Evolutionary conservation across 1,284 basidiomycete genomes (phyloP), one percentile per base, ranked within the genome.

Genomic region (Sanghuangporus weigelae): DNA sequence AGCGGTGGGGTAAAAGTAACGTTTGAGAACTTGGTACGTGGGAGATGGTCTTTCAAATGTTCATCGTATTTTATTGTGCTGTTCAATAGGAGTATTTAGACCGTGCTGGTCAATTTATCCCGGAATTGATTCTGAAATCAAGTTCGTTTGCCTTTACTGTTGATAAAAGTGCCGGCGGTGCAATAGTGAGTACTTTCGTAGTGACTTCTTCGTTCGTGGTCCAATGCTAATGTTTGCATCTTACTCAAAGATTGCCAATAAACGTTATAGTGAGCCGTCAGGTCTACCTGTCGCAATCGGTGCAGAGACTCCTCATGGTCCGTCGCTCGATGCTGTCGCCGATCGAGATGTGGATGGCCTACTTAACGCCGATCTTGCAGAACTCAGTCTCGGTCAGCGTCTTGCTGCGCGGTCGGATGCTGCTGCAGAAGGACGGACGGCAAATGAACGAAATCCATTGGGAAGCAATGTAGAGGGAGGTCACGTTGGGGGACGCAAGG

Each of bases 311-410:
- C 87, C 83, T 31, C 83, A 86, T 68, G 84, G 85, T 62, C 79
- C 82, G 63, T 75, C 79, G 26, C 76, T 82, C 69, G 87, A 86
- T 66, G 84, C 84, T 62, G 72, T 81, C 7, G 74, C 75, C 16
- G 72, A 76, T 44, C 78, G 75, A 38, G 78, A 83, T 63, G 72
- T 84, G 6, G 87, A 91, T 36, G 90, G 90, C 31, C 78, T 85
- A 23, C 81, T 95, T 19, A 91, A 95, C 68, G 86, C 89, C 8
- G 86, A 96, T 72, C 81, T 95, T 62, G 93, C 94, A 3, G 95
- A 97, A 74, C 82, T 95, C 31, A 93, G 91, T 53, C 82, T 97
- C 1, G 95, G 94, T 16, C 92, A 97, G 74, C 85, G 94, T 36
- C 79, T 96, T 44, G 89, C 90, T 1, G 89, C 89, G 14, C 75